Evolutionary conservation across 2,329 filamentous ascomycete species (phyloP), one percentile per base, ranked within the genome.

Genomic region (Cryphonectria parasitica): DNA sequence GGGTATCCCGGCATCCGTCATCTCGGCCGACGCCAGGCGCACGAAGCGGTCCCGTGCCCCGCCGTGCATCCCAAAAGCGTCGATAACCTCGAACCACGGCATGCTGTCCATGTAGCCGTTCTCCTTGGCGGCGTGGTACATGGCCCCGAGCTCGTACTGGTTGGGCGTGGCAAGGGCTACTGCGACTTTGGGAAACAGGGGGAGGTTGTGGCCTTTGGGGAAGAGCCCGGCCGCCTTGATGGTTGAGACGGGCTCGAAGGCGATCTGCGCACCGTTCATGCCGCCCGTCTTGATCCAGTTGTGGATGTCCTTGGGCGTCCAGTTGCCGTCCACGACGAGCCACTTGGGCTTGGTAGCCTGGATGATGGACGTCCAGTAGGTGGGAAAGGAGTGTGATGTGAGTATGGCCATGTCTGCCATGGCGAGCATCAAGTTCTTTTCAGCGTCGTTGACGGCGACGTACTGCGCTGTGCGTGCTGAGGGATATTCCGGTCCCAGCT

Each of bases 321-420:
- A 97, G 79, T 98, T 98, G 22, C 89, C 94, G 78, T 99, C 96
- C 11, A 97, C 85, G 7, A 97, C 90, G 39, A 96, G 84, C 89
- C 93, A 96, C 73, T 88, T 88, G n/a, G 90, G 93, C 75, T 83
- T 85, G 17, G 86, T 83, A 3, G 83, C 80, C 17, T 82, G 79
- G 10, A 94, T 81, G 39, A 88, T 83, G 1, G 88, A 85, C 65
- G 86, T 85, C 90, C 91, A 94, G 74, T 86, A 82, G 11, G 83
- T 78, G 0, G 85, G 80, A 72, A 87, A 86, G 0, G 84, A 83
- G 72, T 86, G 82, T 22, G 81, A 77, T n/a, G 89, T 86, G 64
- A 97, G 88, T 75, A 97, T 95, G 69, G 86, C 88, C 94, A 98
- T 98, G 78, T 98, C 96, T 5, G 95, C 95, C 93, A 98, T 97